Base-by-base conservation (phyloP, 805 yeast genomes). In the Myxozyma sirexii region DNA sequence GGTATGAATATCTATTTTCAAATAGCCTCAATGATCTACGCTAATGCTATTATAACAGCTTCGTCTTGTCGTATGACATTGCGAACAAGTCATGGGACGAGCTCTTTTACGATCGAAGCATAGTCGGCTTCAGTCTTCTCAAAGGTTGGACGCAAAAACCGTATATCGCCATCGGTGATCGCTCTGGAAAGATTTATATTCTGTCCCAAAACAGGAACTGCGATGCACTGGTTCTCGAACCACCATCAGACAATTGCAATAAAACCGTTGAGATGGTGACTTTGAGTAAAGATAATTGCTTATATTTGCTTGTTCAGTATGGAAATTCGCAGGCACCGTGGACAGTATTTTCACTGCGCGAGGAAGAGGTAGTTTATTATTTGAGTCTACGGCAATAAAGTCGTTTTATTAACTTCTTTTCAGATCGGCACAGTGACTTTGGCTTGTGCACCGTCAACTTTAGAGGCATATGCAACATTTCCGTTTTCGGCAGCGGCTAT, bases 291-390 rank as follows among this genome's bases (percentile, higher is more conserved):
- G 60, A 52, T 6, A 55, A 54, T 8, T 33, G 23, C 13, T 45
- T 56, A 3, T 65, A 76, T 48, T 42, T 83, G 0, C 68, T 87
- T 17, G 69, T 80, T 4, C 94, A 88, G 65, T 83, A 90, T 15
- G 92, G 94, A 43, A 84, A 86, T 67, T 85, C 87, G 0, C 75
- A 72, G 2, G 84, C 82, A 49, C 83, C 2, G 77, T 87, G 49
- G 61, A 79, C 2, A 70, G 83, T 19, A 67, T 77, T 54, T 75
- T 75, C 39, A 65, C 85, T 44, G 66, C 72, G 27, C 13, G 46
- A 37, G 39, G 12, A 13, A n/a, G 37, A 17, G 10, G 51, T 37
- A 8, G 15, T 12, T 26, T 7, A 1, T 37, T 50, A 2, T 12
- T 17, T 12, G n/a, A n/a, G n/a, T n/a, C n/a, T n/a, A n/a, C n/a